Conservation (phyloP, 305 asterid species). For the Fraxinus paxiana region DNA sequence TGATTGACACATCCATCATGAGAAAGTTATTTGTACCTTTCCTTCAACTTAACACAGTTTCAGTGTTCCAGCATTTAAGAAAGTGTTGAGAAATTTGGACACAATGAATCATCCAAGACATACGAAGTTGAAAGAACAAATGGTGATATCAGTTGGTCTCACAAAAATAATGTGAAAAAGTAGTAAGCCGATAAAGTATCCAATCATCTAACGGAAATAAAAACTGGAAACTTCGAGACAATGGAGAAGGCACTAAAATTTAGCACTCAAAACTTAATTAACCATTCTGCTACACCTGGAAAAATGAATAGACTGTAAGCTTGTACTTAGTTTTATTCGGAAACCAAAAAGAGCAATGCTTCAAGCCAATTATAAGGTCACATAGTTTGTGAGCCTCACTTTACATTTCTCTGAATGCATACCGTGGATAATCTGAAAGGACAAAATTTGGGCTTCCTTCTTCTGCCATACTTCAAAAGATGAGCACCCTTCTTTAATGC, state of each 20-base stretch:
- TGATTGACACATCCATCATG: not conserved
- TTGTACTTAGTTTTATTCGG: not conserved
- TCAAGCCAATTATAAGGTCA: not conserved
- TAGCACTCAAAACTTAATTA: not conserved
- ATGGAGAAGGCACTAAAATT: not conserved
- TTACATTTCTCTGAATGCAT: not conserved
- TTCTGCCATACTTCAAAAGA: slow-evolving; percentile 38
- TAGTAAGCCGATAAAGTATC: not conserved
- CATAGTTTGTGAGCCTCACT: not conserved
- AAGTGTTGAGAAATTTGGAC: not conserved
- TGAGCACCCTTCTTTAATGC: slow-evolving; percentile 49
- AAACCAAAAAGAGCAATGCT: not conserved
- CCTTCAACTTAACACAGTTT: not conserved
- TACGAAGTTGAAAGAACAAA: not conserved
- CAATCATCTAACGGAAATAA: not conserved
- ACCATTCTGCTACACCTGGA: not conserved
- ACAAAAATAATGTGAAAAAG: not conserved
- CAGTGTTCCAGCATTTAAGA: not conserved
- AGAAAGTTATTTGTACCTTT: not conserved
- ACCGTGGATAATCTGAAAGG: slow-evolving; percentile 47
- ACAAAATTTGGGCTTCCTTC: slow-evolving; percentile 45
- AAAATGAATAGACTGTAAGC: not conserved
- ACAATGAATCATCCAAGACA: not conserved
- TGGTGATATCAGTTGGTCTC: not conserved
- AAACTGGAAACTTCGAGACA: not conserved